A percentile compares a stretch with the other conserved stretches of the same genome.
Conservation (phyloP, 148 eudicot genomes). For the Selenicereus undatus region DNA sequence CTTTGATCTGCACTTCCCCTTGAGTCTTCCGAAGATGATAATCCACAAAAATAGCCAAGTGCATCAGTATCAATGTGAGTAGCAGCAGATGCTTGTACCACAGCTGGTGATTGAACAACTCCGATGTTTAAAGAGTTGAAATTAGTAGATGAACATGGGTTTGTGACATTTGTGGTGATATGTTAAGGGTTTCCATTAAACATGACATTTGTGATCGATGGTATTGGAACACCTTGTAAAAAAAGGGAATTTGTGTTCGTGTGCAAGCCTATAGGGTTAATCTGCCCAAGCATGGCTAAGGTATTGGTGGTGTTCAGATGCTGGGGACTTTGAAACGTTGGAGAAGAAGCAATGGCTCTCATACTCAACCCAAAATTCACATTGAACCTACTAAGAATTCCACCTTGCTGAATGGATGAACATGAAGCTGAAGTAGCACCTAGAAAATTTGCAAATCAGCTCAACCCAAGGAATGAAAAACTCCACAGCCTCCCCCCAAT, state of each 20-base stretch:
- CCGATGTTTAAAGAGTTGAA: background rate
- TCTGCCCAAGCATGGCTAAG: conserved; percentile 29
- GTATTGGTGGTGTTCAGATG: conserved; percentile 32
- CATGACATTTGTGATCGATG: conserved; percentile 10
- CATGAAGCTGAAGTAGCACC: conserved; percentile 29
- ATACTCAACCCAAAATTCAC: conserved; percentile 46
- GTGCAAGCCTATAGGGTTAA: conserved; percentile 24
- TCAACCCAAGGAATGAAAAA: conserved; percentile 40
- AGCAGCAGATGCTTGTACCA: conserved; percentile 1
- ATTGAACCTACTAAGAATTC: conserved; percentile 47
- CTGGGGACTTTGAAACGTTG: conserved; percentile 43
- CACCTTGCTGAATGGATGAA: conserved; percentile 31
- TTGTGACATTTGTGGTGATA: background rate
- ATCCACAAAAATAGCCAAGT: conserved; percentile 31
- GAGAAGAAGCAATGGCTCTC: conserved; percentile 43
- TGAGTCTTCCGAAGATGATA: conserved; percentile 41
- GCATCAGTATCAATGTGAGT: conserved; percentile 28
- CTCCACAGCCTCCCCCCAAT: conserved; percentile 48
- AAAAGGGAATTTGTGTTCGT: conserved; percentile 22
- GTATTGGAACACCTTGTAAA: conserved; percentile 35
- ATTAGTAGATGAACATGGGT: conserved; percentile 4
- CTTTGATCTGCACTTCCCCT: conserved; percentile 23
- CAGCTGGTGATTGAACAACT: conserved; percentile 8
- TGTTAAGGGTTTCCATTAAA: background rate
- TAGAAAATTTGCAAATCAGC: conserved; percentile 35